Conservation (phyloP, 371 early-diverging fungal species). For the Circinella umbellata region DNA sequence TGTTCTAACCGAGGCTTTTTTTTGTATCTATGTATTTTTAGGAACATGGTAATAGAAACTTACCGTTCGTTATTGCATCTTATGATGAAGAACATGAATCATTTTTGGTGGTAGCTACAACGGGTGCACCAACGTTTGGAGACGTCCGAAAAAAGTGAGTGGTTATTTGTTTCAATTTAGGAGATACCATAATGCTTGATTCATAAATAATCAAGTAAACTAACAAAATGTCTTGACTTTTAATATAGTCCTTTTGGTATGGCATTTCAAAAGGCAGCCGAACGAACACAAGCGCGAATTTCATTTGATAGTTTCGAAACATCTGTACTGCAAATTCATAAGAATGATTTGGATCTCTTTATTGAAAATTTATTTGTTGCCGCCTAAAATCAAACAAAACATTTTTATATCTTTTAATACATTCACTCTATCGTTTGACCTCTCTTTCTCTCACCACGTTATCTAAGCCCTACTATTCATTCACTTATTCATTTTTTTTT, state of each 20-base stretch:
- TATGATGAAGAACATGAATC: conserved; percentile 63
- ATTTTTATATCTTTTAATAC: too few species aligned
- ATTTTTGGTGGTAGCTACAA: conserved; percentile 72
- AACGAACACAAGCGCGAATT: conserved; percentile 54
- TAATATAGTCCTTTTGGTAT: conserved; percentile 69
- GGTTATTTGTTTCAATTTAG: neutral
- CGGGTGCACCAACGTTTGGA: conserved; percentile 64
- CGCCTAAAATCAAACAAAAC: neutral
- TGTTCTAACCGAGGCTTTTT: neutral
- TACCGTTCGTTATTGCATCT: conserved; percentile 73
- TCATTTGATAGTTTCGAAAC: conserved; percentile 76
- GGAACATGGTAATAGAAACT: conserved; percentile 58
- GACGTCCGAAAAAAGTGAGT: conserved; percentile 72
- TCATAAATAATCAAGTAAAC: too few species aligned
- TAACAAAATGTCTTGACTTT: neutral
- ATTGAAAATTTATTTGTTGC: conserved; percentile 40
- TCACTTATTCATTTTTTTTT: too few species aligned
- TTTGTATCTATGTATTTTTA: conserved; percentile 15
- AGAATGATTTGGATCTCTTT: conserved; percentile 66
- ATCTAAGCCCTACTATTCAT: too few species aligned
- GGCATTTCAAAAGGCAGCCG: conserved; percentile 73
- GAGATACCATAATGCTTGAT: too few species aligned
- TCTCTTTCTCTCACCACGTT: too few species aligned
- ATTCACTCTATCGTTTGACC: too few species aligned
- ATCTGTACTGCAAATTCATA: conserved; percentile 62